Percentiles rank a stretch among this genome's conserved stretches.
phyloP scores from a whole-genome alignment of 2,329 filamentous ascomycete genomes.

The Aspergillus quadrilineatus region DNA sequence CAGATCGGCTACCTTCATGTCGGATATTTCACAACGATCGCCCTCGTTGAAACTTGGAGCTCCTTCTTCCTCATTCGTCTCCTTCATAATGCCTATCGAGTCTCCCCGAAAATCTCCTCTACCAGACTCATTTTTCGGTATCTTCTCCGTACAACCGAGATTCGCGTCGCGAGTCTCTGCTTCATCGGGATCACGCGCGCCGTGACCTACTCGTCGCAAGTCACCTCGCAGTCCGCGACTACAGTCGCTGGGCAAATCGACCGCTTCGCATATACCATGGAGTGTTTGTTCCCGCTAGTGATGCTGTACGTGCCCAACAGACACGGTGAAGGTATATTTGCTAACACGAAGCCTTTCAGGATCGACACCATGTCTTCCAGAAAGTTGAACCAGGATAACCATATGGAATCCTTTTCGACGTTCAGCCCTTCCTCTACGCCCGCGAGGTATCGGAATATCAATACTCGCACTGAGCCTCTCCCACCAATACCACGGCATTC shows the following conservation, averaged over 20 bases:
- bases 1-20: constrained; percentile 9
- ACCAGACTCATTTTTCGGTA: constrained; percentile 2
- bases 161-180: constrained; percentile 12
- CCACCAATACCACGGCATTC: constrained; percentile 3
- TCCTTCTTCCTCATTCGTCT: constrained; percentile 13
- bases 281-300: constrained; percentile 13
- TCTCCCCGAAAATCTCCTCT: constrained; percentile 6
- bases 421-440: not conserved
- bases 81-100: constrained; percentile 1
- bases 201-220: constrained; percentile 11
- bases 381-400: constrained; percentile 1
- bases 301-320: constrained; percentile 1
- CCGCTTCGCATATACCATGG: constrained; percentile 13
- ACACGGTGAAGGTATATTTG: not conserved
- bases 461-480: constrained; percentile 5
- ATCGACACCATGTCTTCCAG: constrained; percentile 10
- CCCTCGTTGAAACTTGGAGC: constrained; percentile 11
- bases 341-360: not conserved
- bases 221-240: constrained; percentile 5
- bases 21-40: constrained; percentile 13
- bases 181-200: constrained; percentile 16
- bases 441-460: not conserved
- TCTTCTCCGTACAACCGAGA: constrained; percentile 9
- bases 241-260: constrained; percentile 10
- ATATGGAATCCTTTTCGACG: constrained; percentile 2